A percentile compares a stretch with the other conserved stretches of the same genome.
phyloP scores from a whole-genome alignment of 192 early-diverging fungal species.

The Phlyctochytrium bullatum region DNA sequence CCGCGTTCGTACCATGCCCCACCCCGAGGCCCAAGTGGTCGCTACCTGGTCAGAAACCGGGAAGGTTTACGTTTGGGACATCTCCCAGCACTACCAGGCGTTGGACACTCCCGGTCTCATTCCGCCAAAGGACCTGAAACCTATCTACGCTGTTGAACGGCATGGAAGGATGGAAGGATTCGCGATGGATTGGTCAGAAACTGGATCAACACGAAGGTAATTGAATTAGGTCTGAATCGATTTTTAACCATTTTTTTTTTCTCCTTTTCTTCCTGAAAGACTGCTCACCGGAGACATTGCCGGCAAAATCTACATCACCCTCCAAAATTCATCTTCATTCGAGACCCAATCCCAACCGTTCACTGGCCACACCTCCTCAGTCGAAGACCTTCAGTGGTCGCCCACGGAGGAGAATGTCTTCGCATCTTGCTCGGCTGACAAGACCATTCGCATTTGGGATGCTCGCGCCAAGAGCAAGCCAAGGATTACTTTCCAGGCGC shows the following conservation, averaged over 20 bases:
- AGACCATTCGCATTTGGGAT: constrained; percentile 95
- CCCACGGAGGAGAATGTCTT: constrained; percentile 86
- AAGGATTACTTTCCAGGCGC: constrained; percentile 78
- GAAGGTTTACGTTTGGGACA: constrained; percentile 90
- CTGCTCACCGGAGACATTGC: constrained; percentile 85
- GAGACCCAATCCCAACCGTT: constrained; percentile 74
- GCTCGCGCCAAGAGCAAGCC: constrained; percentile 71
- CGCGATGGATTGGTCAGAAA: constrained; percentile 88
- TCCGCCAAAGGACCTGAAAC: constrained; percentile 62
- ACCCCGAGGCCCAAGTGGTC: constrained; percentile 73
- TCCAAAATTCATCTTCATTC: constrained; percentile 59
- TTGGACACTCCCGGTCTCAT: constrained; percentile 79
- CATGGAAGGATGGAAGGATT: constrained; percentile 90
- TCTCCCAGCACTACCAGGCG: constrained; percentile 67
- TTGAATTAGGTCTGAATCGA: not conserved
- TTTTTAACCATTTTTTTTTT: constrained; percentile 3
- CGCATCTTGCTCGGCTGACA: constrained; percentile 87
- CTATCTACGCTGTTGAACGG: constrained; percentile 75
- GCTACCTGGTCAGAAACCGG: constrained; percentile 96
- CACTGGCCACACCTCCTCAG: constrained; percentile 77
- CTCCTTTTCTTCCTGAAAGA: constrained; percentile 24
- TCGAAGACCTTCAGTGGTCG: constrained; percentile 99
- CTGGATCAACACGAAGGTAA: not conserved
- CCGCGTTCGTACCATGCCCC: constrained; percentile 78
- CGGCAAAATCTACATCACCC: constrained; percentile 81